Evolutionary conservation across 2,329 filamentous ascomycete genomes (phyloP), one percentile per base, ranked within the genome.

Genomic region (Westerdykella sp.): DNA sequence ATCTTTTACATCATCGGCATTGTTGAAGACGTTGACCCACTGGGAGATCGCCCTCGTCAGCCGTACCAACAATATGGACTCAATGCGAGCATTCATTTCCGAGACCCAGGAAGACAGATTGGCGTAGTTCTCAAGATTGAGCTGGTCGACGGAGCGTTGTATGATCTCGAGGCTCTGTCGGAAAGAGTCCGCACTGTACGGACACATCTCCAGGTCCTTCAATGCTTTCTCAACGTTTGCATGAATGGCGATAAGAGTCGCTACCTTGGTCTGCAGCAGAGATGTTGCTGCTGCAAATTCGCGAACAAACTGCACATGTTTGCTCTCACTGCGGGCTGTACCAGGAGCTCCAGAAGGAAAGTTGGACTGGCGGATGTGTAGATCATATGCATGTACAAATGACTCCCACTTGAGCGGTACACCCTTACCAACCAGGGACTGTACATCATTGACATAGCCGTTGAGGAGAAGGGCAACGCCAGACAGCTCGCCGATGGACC

Each of bases 371-470:
- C 81, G 85, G 50, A 90, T 80, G 54, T 90, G 90, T 25, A 96
- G 76, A 64, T 98, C 93, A 65, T 96, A 96, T 1, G 89, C 90
- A 65, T 96, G 91, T 41, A 98, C 87, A 57, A 99, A 97, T 0
- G 93, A 95, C 61, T 98, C 93, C 93, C 93, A 99, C 57, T 89
- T 83, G 22, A 98, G 71, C 1, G 88, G 88, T 23, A 97, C 79
- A 46, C 94, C 93, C 67, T 94, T 96, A 15, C 77, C 76, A 47
- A 98, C 83, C 48, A 95, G 77, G 35, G 73, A 73, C 59, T 95
- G 90, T 1, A 93, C 87, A 48, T 96, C 88, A 52, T 94, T 95
- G 53, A 89, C 82, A 62, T 97, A 95, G 18, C 91, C 89, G 60
- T 87, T 89, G 18, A 98, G 76, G 16, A 99, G 74, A 39, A 95